A percentile compares a stretch with the other conserved stretches of the same genome.
phyloP scores from a whole-genome alignment of 768 basidiomycete genomes.

The Lactarius quietus region DNA sequence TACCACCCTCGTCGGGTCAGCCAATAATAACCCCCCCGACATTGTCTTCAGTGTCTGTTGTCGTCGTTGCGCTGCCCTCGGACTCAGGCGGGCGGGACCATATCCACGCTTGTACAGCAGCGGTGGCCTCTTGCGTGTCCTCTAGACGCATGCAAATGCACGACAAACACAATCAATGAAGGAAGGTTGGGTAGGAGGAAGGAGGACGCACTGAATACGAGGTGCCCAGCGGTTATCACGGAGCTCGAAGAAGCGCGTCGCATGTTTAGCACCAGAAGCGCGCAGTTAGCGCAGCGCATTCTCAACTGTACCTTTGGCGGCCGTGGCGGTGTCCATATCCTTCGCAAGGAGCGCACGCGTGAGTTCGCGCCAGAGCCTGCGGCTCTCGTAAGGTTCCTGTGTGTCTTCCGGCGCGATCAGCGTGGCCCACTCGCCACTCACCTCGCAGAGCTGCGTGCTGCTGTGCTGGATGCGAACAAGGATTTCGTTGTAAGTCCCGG shows the following conservation, averaged over 20 bases:
- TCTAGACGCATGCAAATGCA: no score
- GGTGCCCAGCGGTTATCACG: constrained; percentile 80
- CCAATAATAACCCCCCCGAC: no score
- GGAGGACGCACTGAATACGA: constrained; percentile 42
- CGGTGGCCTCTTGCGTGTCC: no score
- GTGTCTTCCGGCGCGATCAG: constrained; percentile 81
- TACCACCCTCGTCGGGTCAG: no score
- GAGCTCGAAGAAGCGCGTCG: constrained; percentile 78
- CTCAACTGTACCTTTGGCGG: constrained; percentile 86
- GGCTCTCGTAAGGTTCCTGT: constrained; percentile 83
- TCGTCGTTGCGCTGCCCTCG: no score
- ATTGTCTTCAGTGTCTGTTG: no score
- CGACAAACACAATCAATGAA: no score
- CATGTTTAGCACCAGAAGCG: constrained; percentile 58
- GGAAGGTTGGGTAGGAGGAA: no score
- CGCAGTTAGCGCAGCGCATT: constrained; percentile 86
- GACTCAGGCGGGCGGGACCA: no score
- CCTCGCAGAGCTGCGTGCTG: constrained; percentile 69
- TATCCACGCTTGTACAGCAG: no score
- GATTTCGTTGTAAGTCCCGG: constrained; percentile 90
- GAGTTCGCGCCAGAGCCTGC: constrained; percentile 75
- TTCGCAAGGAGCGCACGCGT: constrained; percentile 81
- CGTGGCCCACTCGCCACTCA: constrained; percentile 88
- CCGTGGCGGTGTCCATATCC: constrained; percentile 94
- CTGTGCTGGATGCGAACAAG: constrained; percentile 71